Base-by-base conservation (phyloP, 192 early-diverging fungal genomes). In the Fimicolochytrium jonesii region DNA sequence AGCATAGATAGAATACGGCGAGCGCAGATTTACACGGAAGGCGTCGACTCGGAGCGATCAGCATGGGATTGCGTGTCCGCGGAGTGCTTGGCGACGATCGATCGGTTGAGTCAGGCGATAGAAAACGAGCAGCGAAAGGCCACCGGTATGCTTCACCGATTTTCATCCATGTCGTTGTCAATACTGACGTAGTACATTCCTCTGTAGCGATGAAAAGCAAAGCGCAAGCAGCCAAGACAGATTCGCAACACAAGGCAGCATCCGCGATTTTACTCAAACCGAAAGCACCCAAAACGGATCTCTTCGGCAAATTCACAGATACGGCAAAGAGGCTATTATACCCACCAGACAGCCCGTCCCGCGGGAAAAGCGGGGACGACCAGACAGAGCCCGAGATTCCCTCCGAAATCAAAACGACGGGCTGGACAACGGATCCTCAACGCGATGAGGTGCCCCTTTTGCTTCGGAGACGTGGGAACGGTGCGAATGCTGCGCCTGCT, bases 71-170 rank as follows among this genome's bases (percentile, higher is more conserved):
- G 13, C 13, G 50, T 67, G 4, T 50, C 50, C 0, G 18, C 10
- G 13, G 20, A n/a, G 23, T 67, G 46, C 17, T 22, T 67, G 35
- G n/a, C 13, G 7, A 20, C 30, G 18, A 47, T 67, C 20, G 66
- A 59, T 34, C 32, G 45, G 9, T 30, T 67, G 17, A 53, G 44
- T 11, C 11, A 31, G 7, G 20, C 22, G 0, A 9, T 67, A 17
- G 66, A 67, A 31, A 46, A 45, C 13, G 62, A 55, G 34, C n/a
- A n/a, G n/a, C 41, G 41, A 1, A 42, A 42, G 41, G 41, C 41
- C 41, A 1, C 20, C 41, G 20, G n/a, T n/a, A n/a, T n/a, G n/a
- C n/a, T n/a, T n/a, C n/a, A n/a, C n/a, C n/a, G n/a, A n/a, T n/a
- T n/a, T n/a, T n/a, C n/a, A n/a, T n/a, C n/a, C n/a, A n/a, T n/a